Percentiles rank a stretch among this genome's conserved stretches.
These are phyloP conservation scores for Pyracantha coccinea DNA, from an alignment of 331 rosid species.

Conservation along the genomic window DNA sequence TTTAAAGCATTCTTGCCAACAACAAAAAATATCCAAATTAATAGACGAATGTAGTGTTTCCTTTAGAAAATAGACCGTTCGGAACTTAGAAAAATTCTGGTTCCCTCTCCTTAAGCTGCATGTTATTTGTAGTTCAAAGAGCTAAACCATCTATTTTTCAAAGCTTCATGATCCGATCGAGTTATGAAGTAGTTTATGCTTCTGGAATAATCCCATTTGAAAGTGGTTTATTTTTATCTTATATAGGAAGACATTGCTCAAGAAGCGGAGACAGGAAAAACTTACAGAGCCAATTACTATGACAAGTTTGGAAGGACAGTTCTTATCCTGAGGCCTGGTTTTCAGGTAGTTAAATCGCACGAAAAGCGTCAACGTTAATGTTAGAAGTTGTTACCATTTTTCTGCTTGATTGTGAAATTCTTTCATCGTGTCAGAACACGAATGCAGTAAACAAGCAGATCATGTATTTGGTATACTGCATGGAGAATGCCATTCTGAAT, in stretches of 20 bases:
- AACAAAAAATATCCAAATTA: not conserved
- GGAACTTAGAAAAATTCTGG: not conserved
- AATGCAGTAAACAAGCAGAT: conserved; percentile 37
- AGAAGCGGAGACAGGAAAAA: conserved; percentile 55
- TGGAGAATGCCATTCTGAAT: conserved; percentile 75
- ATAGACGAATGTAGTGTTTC: not conserved
- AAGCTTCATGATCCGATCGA: no score
- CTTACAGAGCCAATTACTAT: conserved; percentile 50
- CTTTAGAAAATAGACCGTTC: not conserved
- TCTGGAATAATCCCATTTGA: not conserved
- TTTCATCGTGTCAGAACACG: conserved; percentile 35
- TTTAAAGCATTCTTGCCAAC: not conserved
- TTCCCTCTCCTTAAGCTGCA: not conserved
- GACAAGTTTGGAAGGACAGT: conserved; percentile 70
- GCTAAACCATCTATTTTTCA: no score
- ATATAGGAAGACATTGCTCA: conserved; percentile 51
- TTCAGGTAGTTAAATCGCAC: conserved; percentile 37
- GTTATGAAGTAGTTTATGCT: no score
- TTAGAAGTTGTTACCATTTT: not conserved
- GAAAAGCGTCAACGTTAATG: not conserved
- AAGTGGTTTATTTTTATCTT: not conserved
- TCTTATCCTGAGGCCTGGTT: conserved; percentile 66
- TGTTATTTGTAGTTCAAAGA: not conserved
- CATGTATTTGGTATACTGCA: conserved; percentile 58
- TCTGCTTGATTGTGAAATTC: conserved; percentile 11